Evolutionary conservation across 257 asterid genomes (phyloP).

Genomic region (Jacaranda copaia): DNA sequence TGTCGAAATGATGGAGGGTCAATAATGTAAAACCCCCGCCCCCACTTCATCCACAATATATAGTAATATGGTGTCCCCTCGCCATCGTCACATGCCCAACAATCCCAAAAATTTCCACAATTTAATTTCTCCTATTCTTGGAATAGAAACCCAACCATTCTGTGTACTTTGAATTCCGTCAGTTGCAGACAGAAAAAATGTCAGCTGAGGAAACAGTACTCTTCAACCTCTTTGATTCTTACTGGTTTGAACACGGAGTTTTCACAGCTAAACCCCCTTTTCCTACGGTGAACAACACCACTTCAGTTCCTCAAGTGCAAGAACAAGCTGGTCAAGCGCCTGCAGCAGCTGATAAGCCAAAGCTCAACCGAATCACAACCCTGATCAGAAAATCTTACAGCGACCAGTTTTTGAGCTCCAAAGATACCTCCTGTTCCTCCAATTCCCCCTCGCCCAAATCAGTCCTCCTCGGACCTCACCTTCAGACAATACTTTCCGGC

Average conservation of each 20-base stretch:
- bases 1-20: constrained; percentile 19
- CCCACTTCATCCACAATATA: not conserved
- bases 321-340: not conserved
- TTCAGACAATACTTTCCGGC: constrained; percentile 72
- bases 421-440: constrained; percentile 24
- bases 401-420: constrained; percentile 58
- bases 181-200: constrained; percentile 34
- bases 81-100: not conserved
- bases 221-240: constrained; percentile 48
- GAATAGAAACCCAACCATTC: not conserved
- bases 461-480: constrained; percentile 58
- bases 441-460: constrained; percentile 57
- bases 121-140: not conserved
- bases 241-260: constrained; percentile 49
- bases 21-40: constrained; percentile 24
- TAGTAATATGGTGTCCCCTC: not conserved
- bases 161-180: not conserved
- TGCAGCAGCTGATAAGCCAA: constrained; percentile 5
- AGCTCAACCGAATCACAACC: constrained; percentile 46
- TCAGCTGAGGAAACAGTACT: constrained; percentile 41
- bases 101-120: constrained; percentile 5
- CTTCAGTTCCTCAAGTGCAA: not conserved
- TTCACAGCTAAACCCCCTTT: constrained; percentile 36
- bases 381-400: constrained; percentile 58
- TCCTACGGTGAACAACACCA: not conserved